A percentile compares a stretch with the other conserved stretches of the same genome.
phyloP scores from a whole-genome alignment of 1,284 basidiomycete species.

The Boletus sp. region DNA sequence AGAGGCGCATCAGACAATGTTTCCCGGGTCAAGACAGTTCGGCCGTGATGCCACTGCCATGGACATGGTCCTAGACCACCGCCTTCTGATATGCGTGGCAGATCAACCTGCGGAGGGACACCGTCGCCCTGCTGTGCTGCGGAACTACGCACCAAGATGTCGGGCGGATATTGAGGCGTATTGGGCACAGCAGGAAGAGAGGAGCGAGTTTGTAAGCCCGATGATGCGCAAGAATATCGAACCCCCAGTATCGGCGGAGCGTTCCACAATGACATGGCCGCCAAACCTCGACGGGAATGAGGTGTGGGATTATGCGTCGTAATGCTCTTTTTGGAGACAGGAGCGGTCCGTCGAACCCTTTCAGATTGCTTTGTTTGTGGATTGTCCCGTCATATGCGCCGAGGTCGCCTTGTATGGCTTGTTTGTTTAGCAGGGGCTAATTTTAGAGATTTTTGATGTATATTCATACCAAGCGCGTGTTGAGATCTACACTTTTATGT shows the following conservation, averaged over 20 bases:
- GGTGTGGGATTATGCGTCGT: slow-evolving; percentile 21
- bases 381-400: slow-evolving; percentile 18
- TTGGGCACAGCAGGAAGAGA: slow-evolving; percentile 37
- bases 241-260: slow-evolving; percentile 44
- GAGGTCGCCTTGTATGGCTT: slow-evolving; percentile 28
- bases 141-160: slow-evolving; percentile 31
- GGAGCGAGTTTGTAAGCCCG: slow-evolving; percentile 25
- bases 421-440: slow-evolving; percentile 16
- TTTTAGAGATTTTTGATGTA: slow-evolving; percentile 24
- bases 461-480: slow-evolving; percentile 5
- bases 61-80: slow-evolving; percentile 41
- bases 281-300: slow-evolving; percentile 31
- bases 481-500: slow-evolving; percentile 32
- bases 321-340: slow-evolving; percentile 30
- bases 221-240: slow-evolving; percentile 14
- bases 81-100: slow-evolving; percentile 11
- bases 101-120: slow-evolving; percentile 9
- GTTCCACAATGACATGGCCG: slow-evolving; percentile 44
- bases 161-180: slow-evolving; percentile 34
- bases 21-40: slow-evolving; percentile 22
- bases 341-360: slow-evolving; percentile 11
- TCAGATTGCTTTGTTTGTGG: slow-evolving; percentile 22
- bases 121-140: slow-evolving; percentile 11
- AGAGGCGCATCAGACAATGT: slow-evolving; percentile 30
- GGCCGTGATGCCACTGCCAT: slow-evolving; percentile 35